Evolutionary conservation across 2,329 filamentous ascomycete species (phyloP), one percentile per base, ranked within the genome.

Genomic region (Aspergillus sp.): DNA sequence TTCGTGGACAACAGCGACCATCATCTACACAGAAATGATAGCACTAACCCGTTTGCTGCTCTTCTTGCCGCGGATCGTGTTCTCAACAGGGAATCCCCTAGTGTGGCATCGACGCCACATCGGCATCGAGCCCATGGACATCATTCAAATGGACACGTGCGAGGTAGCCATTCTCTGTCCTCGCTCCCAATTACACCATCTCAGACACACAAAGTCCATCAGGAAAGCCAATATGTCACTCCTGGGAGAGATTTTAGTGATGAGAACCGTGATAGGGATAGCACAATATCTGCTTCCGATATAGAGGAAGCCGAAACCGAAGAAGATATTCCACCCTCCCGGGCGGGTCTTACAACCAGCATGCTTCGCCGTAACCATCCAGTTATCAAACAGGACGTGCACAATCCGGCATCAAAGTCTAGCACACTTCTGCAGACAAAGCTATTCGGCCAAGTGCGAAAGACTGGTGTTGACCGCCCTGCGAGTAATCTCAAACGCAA

Each of bases 111-210:
- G 0, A 93, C 89, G 0, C 89, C 90, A 0, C 77, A 80, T 22
- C 71, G 82, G 76, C 56, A 76, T 71, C 62, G 77, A 71, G 24
- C 78, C 72, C 59, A 81, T 75, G 72, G 82, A 78, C 68, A 81
- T 71, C 57, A 77, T 51, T 78, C 83, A 54, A 65, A 57, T 42
- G 85, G 85, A 55, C 91, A 96, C 71, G 85, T 83, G 17, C 86
- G 91, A 64, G 90, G 88, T 57, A 85, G 87, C 30, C 91, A 96
- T 71, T 95, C 91, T 44, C 80, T 96, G 71, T 96, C 92, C 0
- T 95, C 92, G 1, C 79, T 96, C 5, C 91, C 91, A 7, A 86
- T 86, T 5, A 96, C 91, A 2, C 91, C 91, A 9, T 78, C 79
- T 43, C 81, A 85, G 13, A 73, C 80, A 43, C 81, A 83, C 49